A percentile compares a stretch with the other conserved stretches of the same genome.
phyloP scores from a whole-genome alignment of 345 rosid genomes.

The Linum lewisii region DNA sequence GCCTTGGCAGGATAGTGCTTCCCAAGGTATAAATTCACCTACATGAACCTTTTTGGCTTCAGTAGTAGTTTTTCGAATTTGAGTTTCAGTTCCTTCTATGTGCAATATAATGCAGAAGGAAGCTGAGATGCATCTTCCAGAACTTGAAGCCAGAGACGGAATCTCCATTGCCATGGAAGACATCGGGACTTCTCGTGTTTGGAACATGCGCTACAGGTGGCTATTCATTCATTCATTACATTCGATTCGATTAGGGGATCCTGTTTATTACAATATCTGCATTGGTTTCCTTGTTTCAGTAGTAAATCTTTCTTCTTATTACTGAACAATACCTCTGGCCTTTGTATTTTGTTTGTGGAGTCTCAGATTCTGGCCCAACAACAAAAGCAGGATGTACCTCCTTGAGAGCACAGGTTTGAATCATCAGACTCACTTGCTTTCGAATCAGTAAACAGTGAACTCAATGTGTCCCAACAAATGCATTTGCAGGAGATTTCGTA shows the following conservation, averaged over 20 bases:
- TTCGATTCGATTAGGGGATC: not conserved
- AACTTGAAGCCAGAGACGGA: slow-evolving; percentile 92
- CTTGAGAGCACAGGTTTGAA: slow-evolving; percentile 91
- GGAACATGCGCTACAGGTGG: slow-evolving; percentile 98
- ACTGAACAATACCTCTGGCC: not conserved
- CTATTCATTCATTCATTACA: not conserved
- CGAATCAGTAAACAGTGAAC: too few species aligned
- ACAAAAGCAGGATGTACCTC: slow-evolving; percentile 99
- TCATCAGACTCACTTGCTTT: too few species aligned
- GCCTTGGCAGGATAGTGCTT: slow-evolving; percentile 77
- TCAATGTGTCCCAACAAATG: not conserved
- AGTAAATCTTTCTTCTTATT: too few species aligned
- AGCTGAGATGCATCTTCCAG: slow-evolving; percentile 96
- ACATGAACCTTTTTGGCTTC: too few species aligned
- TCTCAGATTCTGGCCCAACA: slow-evolving; percentile 99
- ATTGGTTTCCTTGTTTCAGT: too few species aligned
- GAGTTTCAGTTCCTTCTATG: too few species aligned
- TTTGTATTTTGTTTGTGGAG: slow-evolving; percentile 20
- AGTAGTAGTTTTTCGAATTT: too few species aligned
- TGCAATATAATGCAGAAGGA: slow-evolving; percentile 79
- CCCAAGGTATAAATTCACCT: slow-evolving; percentile 35
- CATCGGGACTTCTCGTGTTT: slow-evolving; percentile 88
- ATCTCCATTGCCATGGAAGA: slow-evolving; percentile 96
- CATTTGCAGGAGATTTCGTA: slow-evolving; percentile 73
- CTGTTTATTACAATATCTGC: not conserved